These are phyloP conservation scores for Zopfochytrium polystomum DNA, from an alignment of 371 early-diverging fungal genomes.

Conservation along the genomic window DNA sequence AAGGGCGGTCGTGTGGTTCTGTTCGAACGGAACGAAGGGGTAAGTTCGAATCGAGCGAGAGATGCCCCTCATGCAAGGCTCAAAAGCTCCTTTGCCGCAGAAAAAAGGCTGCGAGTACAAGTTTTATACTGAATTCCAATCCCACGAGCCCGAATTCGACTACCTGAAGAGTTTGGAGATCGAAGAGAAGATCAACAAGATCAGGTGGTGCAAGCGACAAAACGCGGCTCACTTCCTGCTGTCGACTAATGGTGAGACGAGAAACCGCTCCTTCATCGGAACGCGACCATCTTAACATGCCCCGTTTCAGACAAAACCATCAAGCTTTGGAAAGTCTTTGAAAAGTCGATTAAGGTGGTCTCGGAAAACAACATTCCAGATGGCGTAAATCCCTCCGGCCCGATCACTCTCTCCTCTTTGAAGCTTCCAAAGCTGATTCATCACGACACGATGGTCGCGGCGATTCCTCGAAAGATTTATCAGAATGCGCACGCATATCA, in stretches of 20 bases:
- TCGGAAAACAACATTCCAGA: conserved; percentile 80
- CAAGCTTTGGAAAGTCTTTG: conserved; percentile 98
- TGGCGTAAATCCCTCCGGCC: conserved; percentile 30
- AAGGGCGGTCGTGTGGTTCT: conserved; percentile 96
- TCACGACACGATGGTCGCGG: conserved; percentile 92
- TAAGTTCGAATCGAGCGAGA: conserved; percentile 47
- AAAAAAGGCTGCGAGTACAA: conserved; percentile 99
- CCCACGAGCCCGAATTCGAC: too few relatives aligned
- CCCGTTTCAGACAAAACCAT: conserved; percentile 87
- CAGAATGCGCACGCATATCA: conserved; percentile 99
- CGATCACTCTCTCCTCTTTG: conserved; percentile 48
- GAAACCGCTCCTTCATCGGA: not conserved
- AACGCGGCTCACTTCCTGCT: conserved; percentile 94
- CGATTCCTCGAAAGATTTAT: conserved; percentile 89
- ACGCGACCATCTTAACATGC: not conserved
- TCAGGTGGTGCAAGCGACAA: conserved; percentile 93
- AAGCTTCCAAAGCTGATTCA: conserved; percentile 84
- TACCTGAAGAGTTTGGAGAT: conserved; percentile 99
- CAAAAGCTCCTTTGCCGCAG: conserved; percentile 48
- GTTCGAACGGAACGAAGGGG: conserved; percentile 93
- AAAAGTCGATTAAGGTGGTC: conserved; percentile 90
- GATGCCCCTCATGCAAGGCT: conserved; percentile 1
- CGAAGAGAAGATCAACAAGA: conserved; percentile 98
- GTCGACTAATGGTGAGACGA: conserved; percentile 87
- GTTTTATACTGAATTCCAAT: too few relatives aligned